Percentiles rank a stretch among this genome's conserved stretches.
These are phyloP conservation scores for Cercospora brassicicola DNA, from an alignment of 2,329 filamentous ascomycete genomes.

Conservation along the genomic window DNA sequence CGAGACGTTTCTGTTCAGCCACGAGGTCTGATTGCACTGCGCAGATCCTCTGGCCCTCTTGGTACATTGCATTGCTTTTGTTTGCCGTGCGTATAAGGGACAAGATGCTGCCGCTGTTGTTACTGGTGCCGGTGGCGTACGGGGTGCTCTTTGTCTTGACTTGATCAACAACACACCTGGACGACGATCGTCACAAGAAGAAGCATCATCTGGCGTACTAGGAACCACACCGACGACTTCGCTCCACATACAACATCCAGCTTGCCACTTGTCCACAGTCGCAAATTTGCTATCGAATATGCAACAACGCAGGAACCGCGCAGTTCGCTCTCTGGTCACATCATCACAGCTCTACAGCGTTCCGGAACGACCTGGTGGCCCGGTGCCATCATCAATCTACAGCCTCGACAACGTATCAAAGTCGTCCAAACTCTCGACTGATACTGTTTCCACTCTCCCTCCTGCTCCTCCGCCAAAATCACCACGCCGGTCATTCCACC, in stretches of 20 bases:
- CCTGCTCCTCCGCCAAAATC: not conserved
- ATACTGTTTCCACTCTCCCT: not conserved
- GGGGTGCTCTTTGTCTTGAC: constrained; percentile 22
- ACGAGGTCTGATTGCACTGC: not conserved
- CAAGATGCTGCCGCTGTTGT: constrained; percentile 19
- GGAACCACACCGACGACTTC: not conserved
- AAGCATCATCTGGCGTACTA: not conserved
- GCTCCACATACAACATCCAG: not conserved
- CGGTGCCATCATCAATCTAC: not conserved
- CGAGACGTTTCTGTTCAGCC: constrained; percentile 9
- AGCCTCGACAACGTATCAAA: not conserved
- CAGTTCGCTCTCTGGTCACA: constrained; percentile 6
- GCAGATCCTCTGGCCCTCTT: constrained; percentile 4
- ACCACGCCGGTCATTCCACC: not conserved
- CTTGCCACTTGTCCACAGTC: not conserved
- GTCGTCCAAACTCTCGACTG: not conserved
- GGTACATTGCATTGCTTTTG: not conserved
- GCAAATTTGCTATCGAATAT: not conserved
- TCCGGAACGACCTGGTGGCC: not conserved
- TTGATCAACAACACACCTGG: constrained; percentile 5
- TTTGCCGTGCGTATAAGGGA: not conserved
- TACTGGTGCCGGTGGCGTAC: constrained; percentile 22
- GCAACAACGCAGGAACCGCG: not conserved
- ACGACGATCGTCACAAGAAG: not conserved
- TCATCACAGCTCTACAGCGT: constrained; percentile 12